These are phyloP conservation scores for Angomonas ambiguus DNA, from an alignment of 208 protist genomes.

Conservation along the genomic window DNA sequence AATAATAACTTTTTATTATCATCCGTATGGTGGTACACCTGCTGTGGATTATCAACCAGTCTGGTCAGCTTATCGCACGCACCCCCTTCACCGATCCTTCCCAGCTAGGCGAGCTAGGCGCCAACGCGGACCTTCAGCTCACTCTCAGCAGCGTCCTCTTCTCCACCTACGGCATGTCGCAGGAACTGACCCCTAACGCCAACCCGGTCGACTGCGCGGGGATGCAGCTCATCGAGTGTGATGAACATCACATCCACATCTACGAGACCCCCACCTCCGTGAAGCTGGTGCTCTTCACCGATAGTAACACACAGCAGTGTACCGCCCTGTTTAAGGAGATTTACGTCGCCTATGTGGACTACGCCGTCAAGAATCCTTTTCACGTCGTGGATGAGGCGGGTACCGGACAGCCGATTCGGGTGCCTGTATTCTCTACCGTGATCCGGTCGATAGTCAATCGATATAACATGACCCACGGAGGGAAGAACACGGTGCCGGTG, in stretches of 20 bases:
- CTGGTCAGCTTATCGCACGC: constrained; percentile 80
- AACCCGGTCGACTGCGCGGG: constrained; percentile 75
- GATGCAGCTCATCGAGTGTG: constrained; percentile 78
- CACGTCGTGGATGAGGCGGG: constrained; percentile 80
- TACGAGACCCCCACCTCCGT: constrained; percentile 76
- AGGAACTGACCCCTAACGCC: constrained; percentile 78
- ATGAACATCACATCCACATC: constrained; percentile 85
- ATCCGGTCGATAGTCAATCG: constrained; percentile 35
- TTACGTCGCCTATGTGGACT: constrained; percentile 66
- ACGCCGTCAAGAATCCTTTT: constrained; percentile 82
- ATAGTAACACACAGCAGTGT: constrained; percentile 57
- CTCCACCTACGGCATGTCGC: constrained; percentile 81
- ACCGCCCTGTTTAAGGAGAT: constrained; percentile 56
- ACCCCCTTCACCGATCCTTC: constrained; percentile 58
- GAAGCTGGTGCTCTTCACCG: constrained; percentile 76
- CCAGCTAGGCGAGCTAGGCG: constrained; percentile 72
- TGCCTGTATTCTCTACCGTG: constrained; percentile 71
- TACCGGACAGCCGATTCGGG: constrained; percentile 82
- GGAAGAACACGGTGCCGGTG: too few species aligned
- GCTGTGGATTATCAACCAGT: constrained; percentile 84
- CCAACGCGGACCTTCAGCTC: constrained; percentile 76
- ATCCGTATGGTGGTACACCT: constrained; percentile 70
- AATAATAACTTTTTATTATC: neutral
- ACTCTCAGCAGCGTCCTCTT: constrained; percentile 83
- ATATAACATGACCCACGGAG: constrained; percentile 41